phyloP scores from a whole-genome alignment of 2,329 filamentous ascomycete species.

The Clonostachys rosea region DNA sequence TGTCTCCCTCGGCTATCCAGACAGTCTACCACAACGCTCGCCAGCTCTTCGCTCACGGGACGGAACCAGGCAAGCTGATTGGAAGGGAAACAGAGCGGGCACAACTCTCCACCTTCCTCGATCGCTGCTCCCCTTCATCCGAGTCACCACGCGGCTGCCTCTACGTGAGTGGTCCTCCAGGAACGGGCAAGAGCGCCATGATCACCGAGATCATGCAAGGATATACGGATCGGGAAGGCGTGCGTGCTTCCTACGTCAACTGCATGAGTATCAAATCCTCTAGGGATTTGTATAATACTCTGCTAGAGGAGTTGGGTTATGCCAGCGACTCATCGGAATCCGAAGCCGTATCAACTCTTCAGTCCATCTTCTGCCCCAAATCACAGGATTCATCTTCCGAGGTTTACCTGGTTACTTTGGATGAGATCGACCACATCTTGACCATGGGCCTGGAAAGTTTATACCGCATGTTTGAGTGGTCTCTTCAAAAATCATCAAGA shows the following conservation, averaged over 20 bases:
- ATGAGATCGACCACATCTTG: constrained; percentile 93
- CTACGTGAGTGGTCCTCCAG: constrained; percentile 92
- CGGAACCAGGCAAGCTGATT: constrained; percentile 68
- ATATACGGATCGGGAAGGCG: constrained; percentile 41
- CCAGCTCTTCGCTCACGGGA: constrained; percentile 79
- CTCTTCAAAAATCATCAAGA: constrained; percentile 72
- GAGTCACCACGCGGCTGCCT: constrained; percentile 66
- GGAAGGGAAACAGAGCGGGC: constrained; percentile 67
- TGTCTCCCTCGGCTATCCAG: constrained; percentile 61
- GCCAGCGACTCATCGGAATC: constrained; percentile 52
- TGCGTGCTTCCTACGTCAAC: constrained; percentile 80
- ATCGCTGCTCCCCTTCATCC: constrained; percentile 47
- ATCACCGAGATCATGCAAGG: constrained; percentile 72
- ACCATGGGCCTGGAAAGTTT: constrained; percentile 84
- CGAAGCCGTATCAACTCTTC: constrained; percentile 63
- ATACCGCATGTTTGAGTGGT: constrained; percentile 96
- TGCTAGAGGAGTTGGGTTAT: constrained; percentile 66
- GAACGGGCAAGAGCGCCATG: constrained; percentile 95
- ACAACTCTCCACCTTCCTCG: constrained; percentile 66
- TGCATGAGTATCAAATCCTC: constrained; percentile 95
- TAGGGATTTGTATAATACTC: constrained; percentile 75
- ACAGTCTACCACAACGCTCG: constrained; percentile 85
- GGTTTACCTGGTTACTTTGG: constrained; percentile 79
- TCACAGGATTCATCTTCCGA: constrained; percentile 45
- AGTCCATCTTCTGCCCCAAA: constrained; percentile 65